A percentile compares a stretch with the other conserved stretches of the same genome.
Conservation (phyloP, 1,284 basidiomycete genomes). For the Takashimella tepidaria region DNA sequence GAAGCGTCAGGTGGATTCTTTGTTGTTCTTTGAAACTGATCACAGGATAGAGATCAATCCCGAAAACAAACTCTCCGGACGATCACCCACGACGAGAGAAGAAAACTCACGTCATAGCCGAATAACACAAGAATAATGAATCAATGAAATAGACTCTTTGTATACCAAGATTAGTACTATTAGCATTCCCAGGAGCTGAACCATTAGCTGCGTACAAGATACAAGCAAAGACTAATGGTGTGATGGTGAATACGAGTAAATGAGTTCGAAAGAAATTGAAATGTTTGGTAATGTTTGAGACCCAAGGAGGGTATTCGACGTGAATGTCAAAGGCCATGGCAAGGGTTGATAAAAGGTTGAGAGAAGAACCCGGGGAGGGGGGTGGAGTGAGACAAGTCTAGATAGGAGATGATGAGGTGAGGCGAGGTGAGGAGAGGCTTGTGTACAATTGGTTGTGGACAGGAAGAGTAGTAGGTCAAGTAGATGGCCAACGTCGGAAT, state of each 20-base stretch:
- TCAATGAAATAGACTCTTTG: conserved; percentile 31
- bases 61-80: too few relatives aligned
- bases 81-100: too few relatives aligned
- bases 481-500: too few relatives aligned
- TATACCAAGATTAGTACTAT: conserved; percentile 10
- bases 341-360: not conserved
- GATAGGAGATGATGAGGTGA: not conserved
- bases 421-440: too few relatives aligned
- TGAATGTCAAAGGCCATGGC: not conserved
- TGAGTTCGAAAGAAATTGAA: conserved; percentile 41
- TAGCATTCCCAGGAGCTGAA: conserved; percentile 20
- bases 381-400: not conserved
- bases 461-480: too few relatives aligned
- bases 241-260: conserved; percentile 31
- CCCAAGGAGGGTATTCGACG: not conserved
- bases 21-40: too few relatives aligned
- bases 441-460: too few relatives aligned
- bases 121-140: conserved; percentile 30
- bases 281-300: conserved; percentile 8
- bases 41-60: too few relatives aligned
- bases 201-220: conserved; percentile 35
- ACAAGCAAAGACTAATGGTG: conserved; percentile 27
- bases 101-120: conserved; percentile 33
- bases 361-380: too few relatives aligned
- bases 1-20: too few relatives aligned